A percentile compares a stretch with the other conserved stretches of the same genome.
Evolutionary conservation across 495 filamentous ascomycete species (phyloP).

Genomic region (Tuber melanosporum): DNA sequence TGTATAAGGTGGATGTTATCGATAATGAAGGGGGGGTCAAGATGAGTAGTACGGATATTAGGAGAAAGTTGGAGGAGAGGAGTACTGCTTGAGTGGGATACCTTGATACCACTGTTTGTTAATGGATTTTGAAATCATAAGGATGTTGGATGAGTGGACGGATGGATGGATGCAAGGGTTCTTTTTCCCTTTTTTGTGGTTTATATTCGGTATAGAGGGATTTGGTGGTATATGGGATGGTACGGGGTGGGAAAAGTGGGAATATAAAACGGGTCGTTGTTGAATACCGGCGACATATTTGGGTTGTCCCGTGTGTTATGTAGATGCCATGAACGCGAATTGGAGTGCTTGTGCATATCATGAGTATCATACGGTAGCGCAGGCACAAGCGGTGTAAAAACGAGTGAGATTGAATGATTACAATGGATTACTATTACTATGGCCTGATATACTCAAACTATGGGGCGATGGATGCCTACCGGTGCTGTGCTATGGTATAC

Average conservation of each 20-base stretch:
- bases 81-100: neutral
- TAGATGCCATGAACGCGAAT: neutral
- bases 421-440: neutral
- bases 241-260: neutral
- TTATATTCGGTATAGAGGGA: neutral
- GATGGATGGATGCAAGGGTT: neutral
- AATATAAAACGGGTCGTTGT: neutral
- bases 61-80: constrained; percentile 47
- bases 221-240: neutral
- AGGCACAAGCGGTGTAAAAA: neutral
- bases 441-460: neutral
- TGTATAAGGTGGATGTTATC: constrained; percentile 75
- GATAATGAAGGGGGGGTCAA: constrained; percentile 59
- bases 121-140: neutral
- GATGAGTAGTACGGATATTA: constrained; percentile 79
- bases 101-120: neutral
- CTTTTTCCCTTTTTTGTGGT: neutral
- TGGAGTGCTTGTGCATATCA: neutral
- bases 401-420: neutral
- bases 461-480: neutral
- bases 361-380: neutral
- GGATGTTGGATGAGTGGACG: neutral
- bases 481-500: neutral
- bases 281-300: neutral
- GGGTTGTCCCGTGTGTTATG: neutral